A percentile compares a stretch with the other conserved stretches of the same genome.
phyloP scores from a whole-genome alignment of 495 filamentous ascomycete genomes.

The Penicillium parvum region DNA sequence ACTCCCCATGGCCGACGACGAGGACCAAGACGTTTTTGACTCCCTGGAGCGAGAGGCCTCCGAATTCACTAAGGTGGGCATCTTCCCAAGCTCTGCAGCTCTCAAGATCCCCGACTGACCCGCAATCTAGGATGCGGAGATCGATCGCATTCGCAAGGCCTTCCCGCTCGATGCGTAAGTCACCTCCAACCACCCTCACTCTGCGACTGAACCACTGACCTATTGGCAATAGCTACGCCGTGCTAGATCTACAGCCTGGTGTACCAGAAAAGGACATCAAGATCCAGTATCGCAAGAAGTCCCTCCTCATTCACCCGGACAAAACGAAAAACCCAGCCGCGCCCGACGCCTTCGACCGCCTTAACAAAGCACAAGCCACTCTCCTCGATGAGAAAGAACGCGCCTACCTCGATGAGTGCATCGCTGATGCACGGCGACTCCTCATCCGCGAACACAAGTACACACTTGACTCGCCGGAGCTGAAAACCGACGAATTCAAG shows the following conservation, averaged over 20 bases:
- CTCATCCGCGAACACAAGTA: slow-evolving; percentile 91
- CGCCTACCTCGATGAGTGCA: slow-evolving; percentile 82
- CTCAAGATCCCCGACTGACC: slow-evolving; percentile 10
- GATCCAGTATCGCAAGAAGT: slow-evolving; percentile 87
- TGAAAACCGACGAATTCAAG: slow-evolving; percentile 72
- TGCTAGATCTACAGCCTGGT: slow-evolving; percentile 93
- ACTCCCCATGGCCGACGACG: slow-evolving; percentile 49
- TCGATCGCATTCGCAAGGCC: slow-evolving; percentile 86
- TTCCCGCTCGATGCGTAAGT: slow-evolving; percentile 86
- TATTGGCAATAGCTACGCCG: slow-evolving; percentile 62
- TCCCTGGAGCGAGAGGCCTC: slow-evolving; percentile 81
- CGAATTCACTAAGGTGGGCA: slow-evolving; percentile 77
- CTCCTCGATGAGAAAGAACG: slow-evolving; percentile 94
- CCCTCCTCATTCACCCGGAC: slow-evolving; percentile 96
- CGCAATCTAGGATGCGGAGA: slow-evolving; percentile 76
- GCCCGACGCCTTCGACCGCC: slow-evolving; percentile 92
- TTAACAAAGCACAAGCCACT: slow-evolving; percentile 88
- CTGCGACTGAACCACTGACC: background rate
- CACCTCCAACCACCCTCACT: background rate
- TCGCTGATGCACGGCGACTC: slow-evolving; percentile 91
- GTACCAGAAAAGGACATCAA: slow-evolving; percentile 97
- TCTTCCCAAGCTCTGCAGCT: background rate
- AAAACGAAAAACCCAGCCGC: slow-evolving; percentile 90
- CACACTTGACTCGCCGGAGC: slow-evolving; percentile 80
- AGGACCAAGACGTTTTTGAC: slow-evolving; percentile 73